Base-by-base conservation (phyloP, 495 filamentous ascomycete genomes). In the Bathelium albidoporum region DNA sequence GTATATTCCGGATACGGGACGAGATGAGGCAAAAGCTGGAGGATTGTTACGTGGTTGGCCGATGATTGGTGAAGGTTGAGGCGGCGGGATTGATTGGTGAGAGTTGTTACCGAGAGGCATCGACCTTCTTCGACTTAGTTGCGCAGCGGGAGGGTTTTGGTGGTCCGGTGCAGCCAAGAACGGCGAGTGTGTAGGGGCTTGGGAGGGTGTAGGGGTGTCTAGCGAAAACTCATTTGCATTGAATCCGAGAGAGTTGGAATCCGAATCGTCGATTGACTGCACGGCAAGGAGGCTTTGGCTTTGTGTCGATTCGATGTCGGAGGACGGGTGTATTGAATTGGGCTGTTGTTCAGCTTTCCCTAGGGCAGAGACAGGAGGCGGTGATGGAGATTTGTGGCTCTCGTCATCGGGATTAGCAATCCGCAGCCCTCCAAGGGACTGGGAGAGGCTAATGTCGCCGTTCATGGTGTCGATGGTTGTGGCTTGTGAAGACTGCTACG, bases 321-420 rank as follows among this genome's bases (percentile, higher is more conserved):
- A 59, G 31, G 72, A 74, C 7, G 67, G 64, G 18, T 68, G 72
- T 20, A 70, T 71, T 1, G 66, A 62, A 7, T 68, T 66, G 2
- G 71, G 61, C 16, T 65, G 67, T 5, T 65, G 70, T 55, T 59
- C 63, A 64, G 11, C 49, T 26, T 9, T 29, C 29, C 22, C 20
- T 55, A 9, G 64, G 16, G 59, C 29, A 41, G 62, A 32, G 5
- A 64, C 71, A 59, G 61, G 83, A 65, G 79, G 76, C 44, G 87
- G 79, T 32, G 87, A 85, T 58, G 83, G 66, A 34, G 68, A 67
- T 1, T 44, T 32, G 1, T 45, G 59, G 22, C 65, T 60, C 32
- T 74, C 82, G 74, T 94, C 85, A 79, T 97, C 93, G 45, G 95
- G 94, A 74, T 99, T 99, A 65, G 95, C 95, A 71, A 97, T 97